phyloP scores from a whole-genome alignment of 352 stramenopile species.

The Globisporangium echinulatum region DNA sequence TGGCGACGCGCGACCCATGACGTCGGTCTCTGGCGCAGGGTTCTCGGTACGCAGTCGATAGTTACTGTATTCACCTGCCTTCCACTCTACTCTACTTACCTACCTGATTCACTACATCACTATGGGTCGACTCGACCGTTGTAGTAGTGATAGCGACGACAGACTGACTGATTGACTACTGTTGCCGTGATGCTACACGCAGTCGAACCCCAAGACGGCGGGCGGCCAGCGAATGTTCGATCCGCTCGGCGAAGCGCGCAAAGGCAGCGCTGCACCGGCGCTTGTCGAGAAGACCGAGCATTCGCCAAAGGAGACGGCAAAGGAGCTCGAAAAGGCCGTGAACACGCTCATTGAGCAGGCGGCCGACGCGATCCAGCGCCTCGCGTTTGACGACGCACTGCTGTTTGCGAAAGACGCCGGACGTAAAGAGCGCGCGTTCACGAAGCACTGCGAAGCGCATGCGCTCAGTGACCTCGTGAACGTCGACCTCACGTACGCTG shows the following conservation, averaged over 20 bases:
- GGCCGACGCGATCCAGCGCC: slow-evolving; percentile 63
- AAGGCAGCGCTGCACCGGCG: slow-evolving; percentile 63
- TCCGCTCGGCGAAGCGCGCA: slow-evolving; percentile 83
- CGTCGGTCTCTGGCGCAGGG: slow-evolving; percentile 88
- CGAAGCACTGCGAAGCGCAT: slow-evolving; percentile 88
- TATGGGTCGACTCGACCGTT: no score
- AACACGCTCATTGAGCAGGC: slow-evolving; percentile 91
- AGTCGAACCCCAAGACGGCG: slow-evolving; percentile 79
- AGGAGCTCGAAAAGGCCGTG: slow-evolving; percentile 88
- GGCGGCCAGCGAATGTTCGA: slow-evolving; percentile 80
- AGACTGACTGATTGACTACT: background rate
- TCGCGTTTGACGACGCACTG: slow-evolving; percentile 83
- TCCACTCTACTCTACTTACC: no score
- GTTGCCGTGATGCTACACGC: background rate
- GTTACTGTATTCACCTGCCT: background rate
- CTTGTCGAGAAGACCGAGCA: slow-evolving; percentile 91
- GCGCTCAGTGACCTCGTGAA: slow-evolving; percentile 88
- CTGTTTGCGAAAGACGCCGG: slow-evolving; percentile 81
- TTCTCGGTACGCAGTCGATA: slow-evolving; percentile 60
- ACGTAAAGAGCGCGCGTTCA: slow-evolving; percentile 88
- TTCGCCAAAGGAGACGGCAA: slow-evolving; percentile 88
- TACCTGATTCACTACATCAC: no score
- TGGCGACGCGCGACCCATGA: slow-evolving; percentile 88
- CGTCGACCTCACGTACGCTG: slow-evolving; percentile 91
- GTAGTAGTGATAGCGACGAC: no score